These are phyloP conservation scores for Rosa lucieae DNA, from an alignment of 306 rosid species.

Conservation along the genomic window DNA sequence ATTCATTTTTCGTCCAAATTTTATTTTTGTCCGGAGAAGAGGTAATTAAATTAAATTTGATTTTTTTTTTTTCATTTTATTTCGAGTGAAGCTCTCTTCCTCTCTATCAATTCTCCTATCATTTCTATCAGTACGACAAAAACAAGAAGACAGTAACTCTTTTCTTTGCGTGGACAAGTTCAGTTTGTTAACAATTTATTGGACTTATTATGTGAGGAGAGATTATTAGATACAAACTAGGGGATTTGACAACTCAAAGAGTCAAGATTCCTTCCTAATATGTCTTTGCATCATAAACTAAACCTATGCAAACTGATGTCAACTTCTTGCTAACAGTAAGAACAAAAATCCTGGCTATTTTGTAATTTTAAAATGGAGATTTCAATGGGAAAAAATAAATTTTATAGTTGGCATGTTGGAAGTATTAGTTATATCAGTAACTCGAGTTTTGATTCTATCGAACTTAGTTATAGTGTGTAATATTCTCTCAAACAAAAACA, in stretches of 20 bases:
- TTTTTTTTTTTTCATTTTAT: neutral
- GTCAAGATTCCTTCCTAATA: neutral
- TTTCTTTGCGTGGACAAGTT: neutral
- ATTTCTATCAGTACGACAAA: neutral
- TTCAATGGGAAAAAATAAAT: neutral
- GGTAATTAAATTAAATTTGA: neutral
- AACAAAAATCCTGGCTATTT: neutral
- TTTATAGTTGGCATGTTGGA: too few relatives aligned
- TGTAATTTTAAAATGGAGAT: neutral
- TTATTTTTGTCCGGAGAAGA: neutral
- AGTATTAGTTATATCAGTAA: too few relatives aligned
- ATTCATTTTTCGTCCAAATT: neutral
- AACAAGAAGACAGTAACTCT: neutral
- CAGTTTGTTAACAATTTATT: neutral
- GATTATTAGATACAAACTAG: neutral
- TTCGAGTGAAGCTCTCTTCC: neutral
- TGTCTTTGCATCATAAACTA: neutral
- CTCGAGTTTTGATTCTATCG: too few relatives aligned
- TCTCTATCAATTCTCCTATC: too few relatives aligned
- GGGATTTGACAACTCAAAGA: conserved; percentile 1
- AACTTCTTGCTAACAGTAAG: neutral
- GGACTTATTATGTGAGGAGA: neutral
- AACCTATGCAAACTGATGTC: neutral
- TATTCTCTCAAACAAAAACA: too few relatives aligned
- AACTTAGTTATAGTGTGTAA: too few relatives aligned